Evolutionary conservation across 805 yeast genomes (phyloP).

Genomic region (Saturnispora bothae): DNA sequence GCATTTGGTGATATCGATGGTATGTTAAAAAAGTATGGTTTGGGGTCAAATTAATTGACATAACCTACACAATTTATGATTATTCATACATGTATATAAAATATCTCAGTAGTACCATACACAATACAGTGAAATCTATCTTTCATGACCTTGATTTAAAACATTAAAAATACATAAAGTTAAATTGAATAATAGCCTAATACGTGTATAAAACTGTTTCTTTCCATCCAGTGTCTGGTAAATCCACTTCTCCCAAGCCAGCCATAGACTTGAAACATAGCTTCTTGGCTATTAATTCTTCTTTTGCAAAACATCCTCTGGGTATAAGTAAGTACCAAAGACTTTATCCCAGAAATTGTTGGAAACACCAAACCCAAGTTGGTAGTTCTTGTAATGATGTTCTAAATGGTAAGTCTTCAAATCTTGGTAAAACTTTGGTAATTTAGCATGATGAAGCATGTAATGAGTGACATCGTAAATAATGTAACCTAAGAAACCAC

Average conservation of each 20-base stretch:
- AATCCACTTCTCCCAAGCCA: not conserved
- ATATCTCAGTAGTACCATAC: too few species aligned
- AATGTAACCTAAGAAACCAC: slow-evolving; percentile 91
- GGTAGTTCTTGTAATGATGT: slow-evolving; percentile 96
- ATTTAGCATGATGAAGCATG: slow-evolving; percentile 75
- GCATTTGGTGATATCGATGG: slow-evolving; percentile 74
- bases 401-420: slow-evolving; percentile 88
- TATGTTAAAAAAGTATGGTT: slow-evolving; percentile 58
- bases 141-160: too few species aligned
- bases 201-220: too few species aligned
- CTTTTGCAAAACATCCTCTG: slow-evolving; percentile 35
- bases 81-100: too few species aligned
- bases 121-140: too few species aligned
- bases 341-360: slow-evolving; percentile 88
- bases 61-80: too few species aligned
- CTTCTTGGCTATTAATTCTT: slow-evolving; percentile 15
- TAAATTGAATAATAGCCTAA: too few species aligned
- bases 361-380: slow-evolving; percentile 94
- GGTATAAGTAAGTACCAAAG: slow-evolving; percentile 68
- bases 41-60: too few species aligned
- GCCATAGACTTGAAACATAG: not conserved
- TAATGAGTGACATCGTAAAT: slow-evolving; percentile 92
- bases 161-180: too few species aligned
- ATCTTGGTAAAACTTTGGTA: slow-evolving; percentile 68
- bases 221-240: too few species aligned